Conservation (phyloP, 805 yeast species). For the Candida incommunis region DNA sequence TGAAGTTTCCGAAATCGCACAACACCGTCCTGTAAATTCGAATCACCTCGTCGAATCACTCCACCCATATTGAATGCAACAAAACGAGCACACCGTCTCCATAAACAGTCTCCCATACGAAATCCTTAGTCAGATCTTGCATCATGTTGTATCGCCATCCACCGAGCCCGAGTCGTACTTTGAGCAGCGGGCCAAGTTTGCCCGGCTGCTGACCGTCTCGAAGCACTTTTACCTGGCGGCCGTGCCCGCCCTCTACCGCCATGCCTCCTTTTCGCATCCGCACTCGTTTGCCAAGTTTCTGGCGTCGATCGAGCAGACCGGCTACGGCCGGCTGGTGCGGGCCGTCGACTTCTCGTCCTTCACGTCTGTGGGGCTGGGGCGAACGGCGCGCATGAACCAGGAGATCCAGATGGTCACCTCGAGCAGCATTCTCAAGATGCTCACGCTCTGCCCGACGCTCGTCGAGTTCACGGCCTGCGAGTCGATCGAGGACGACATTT, state of each 20-base stretch:
- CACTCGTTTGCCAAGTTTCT: slow-evolving; percentile 64
- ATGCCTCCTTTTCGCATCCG: slow-evolving; percentile 53
- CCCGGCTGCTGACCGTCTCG: slow-evolving; percentile 13
- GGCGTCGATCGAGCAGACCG: slow-evolving; percentile 38
- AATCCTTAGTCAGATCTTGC: neutral
- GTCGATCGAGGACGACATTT: slow-evolving; percentile 72
- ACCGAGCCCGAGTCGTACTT: neutral
- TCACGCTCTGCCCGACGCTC: slow-evolving; percentile 46
- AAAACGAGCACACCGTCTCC: neutral
- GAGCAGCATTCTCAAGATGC: slow-evolving; percentile 49
- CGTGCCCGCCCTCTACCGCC: slow-evolving; percentile 22
- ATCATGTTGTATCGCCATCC: slow-evolving; percentile 1
- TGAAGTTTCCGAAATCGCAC: too few relatives aligned
- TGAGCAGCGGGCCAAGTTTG: slow-evolving; percentile 1
- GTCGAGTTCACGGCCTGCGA: slow-evolving; percentile 74
- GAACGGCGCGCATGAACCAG: slow-evolving; percentile 80
- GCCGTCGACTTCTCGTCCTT: slow-evolving; percentile 78
- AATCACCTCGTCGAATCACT: too few relatives aligned
- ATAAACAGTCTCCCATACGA: neutral
- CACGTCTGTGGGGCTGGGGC: slow-evolving; percentile 78
- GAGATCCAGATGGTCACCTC: slow-evolving; percentile 85
- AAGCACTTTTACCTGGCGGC: slow-evolving; percentile 21
- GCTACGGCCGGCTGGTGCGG: slow-evolving; percentile 36
- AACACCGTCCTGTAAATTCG: too few relatives aligned
- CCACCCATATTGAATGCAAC: neutral